Conservation (phyloP, 345 rosid genomes). For the Gossypioides kirkii region DNA sequence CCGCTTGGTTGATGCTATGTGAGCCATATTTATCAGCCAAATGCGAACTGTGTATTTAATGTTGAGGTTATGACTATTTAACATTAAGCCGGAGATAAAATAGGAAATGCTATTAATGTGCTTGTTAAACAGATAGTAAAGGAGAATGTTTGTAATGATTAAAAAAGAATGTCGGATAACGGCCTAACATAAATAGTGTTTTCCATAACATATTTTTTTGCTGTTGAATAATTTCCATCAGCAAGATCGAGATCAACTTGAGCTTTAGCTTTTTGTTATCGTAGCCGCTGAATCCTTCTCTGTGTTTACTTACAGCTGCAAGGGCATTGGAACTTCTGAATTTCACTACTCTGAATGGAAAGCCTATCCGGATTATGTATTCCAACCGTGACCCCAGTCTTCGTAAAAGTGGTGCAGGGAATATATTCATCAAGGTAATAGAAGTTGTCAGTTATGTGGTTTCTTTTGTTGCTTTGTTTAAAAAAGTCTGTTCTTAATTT, state of each 20-base stretch:
- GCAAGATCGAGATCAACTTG: background rate
- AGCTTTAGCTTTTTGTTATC: background rate
- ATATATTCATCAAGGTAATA: conserved; percentile 80
- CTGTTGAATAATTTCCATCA: background rate
- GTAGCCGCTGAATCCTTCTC: background rate
- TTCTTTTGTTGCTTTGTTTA: background rate
- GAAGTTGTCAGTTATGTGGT: background rate
- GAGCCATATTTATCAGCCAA: background rate
- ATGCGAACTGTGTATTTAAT: background rate
- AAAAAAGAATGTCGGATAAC: conserved; percentile 43
- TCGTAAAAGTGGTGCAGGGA: conserved; percentile 91
- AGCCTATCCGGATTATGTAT: conserved; percentile 76
- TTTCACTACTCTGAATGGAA: conserved; percentile 62
- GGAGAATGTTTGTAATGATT: background rate
- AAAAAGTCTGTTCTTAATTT: background rate
- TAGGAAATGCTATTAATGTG: background rate
- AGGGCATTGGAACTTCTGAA: conserved; percentile 79
- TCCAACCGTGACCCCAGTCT: conserved; percentile 90
- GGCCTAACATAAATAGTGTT: conserved; percentile 35
- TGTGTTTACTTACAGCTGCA: conserved; percentile 49
- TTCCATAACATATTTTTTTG: background rate
- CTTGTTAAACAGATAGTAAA: background rate
- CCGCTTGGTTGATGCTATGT: background rate
- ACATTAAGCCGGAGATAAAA: background rate
- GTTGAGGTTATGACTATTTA: background rate